Evolutionary conservation across 306 rosid genomes (phyloP), one percentile per base, ranked within the genome.

Genomic region (Hippophae rhamnoides): DNA sequence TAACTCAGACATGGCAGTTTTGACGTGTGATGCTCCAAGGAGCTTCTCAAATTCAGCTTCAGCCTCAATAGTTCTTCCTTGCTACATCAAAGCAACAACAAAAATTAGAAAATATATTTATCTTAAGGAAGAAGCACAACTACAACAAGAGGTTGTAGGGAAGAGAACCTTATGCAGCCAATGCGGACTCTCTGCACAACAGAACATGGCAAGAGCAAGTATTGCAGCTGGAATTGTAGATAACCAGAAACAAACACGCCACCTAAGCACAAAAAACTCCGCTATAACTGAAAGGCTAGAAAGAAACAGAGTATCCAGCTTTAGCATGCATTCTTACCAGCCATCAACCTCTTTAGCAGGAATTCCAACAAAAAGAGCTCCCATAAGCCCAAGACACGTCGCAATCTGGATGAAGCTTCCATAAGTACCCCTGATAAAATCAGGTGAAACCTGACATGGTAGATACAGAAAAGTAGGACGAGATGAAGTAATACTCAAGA

Each of bases 391-490:
- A 67, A 92, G 79, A 81, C 98, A 92, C 38, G 95, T 87, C 50
- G 96, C 96, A 78, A 92, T 81, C 77, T 85, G 96, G 78, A 87
- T 83, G 62, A 92, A 77, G 70, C 96, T 85, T 71, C 98, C 98
- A 52, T 81, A 87, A 9, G 95, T 92, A 65, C 98, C 98, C 74
- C 98, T 80, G 72, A 92, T 87, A 80, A 67, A 85, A 52, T 95
- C 74, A 59, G 98, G 98, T 65, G 98, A 92, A 75, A 92, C 86
- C 98, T 87, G 76, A 66, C 52, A 62, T 27, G 8, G 48, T 43
- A 13, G 13, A 66, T 10, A 38, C 46, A 47, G 62, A 68, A 65
- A 79, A 66, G 41, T 63, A 40, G 69, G 46, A 47, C 54, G 63
- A 63, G 60, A 61, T 25, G 64, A 59, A 26, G 23, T 12, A 64